Evolutionary conservation across 805 yeast species (phyloP).

Genomic region (Jamesozyma rosinii): DNA sequence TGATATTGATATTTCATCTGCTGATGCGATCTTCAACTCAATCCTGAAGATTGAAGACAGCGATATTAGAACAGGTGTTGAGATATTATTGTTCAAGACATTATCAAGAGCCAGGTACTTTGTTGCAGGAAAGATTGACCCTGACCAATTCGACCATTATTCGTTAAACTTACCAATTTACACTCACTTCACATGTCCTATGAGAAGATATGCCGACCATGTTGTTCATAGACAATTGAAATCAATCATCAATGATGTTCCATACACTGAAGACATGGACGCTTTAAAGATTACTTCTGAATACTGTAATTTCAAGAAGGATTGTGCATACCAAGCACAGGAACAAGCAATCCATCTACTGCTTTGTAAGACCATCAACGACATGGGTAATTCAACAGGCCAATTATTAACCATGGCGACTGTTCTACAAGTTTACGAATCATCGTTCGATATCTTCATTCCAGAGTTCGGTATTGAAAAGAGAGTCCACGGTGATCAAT

Average conservation of each 20-base stretch:
- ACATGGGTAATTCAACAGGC: conserved; percentile 61
- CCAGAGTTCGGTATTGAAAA: conserved; percentile 94
- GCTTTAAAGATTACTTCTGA: conserved; percentile 75
- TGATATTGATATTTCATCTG: conserved; percentile 61
- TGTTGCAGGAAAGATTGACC: conserved; percentile 79
- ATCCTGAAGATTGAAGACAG: conserved; percentile 55
- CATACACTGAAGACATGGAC: conserved; percentile 49
- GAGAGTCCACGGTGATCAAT: conserved; percentile 93
- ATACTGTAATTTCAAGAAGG: conserved; percentile 90
- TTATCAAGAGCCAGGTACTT: conserved; percentile 80
- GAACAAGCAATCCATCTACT: conserved; percentile 87
- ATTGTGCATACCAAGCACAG: conserved; percentile 86
- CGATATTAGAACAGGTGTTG: conserved; percentile 60
- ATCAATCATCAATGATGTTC: conserved; percentile 40
- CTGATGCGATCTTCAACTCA: conserved; percentile 64
- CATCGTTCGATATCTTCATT: conserved; percentile 85
- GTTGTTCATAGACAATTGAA: conserved; percentile 89
- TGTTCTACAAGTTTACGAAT: conserved; percentile 87
- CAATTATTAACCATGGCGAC: conserved; percentile 79
- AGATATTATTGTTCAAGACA: conserved; percentile 70
- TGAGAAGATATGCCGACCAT: conserved; percentile 84
- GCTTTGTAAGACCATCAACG: conserved; percentile 74
- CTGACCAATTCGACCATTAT: conserved; percentile 70
- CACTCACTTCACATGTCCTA: conserved; percentile 89
- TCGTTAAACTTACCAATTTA: conserved; percentile 74